Evolutionary conservation across 2,329 filamentous ascomycete species (phyloP).

Genomic region (Colletotrichum noveboracense): DNA sequence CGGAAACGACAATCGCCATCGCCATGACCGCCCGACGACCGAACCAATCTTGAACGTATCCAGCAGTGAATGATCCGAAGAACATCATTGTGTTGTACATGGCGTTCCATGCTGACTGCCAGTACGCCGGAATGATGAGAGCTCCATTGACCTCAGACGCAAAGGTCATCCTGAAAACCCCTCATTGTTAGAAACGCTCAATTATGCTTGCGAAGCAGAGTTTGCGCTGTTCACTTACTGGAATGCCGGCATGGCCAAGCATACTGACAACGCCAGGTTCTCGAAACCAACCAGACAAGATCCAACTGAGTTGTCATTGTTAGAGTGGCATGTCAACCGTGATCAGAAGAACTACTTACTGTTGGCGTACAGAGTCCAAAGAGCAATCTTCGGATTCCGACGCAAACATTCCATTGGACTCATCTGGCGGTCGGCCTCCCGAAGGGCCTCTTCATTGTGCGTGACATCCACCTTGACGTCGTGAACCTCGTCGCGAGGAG

Average conservation of each 20-base stretch:
- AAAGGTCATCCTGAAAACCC: constrained; percentile 16
- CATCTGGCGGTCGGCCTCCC: constrained; percentile 13
- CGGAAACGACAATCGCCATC: constrained; percentile 8
- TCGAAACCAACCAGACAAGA: constrained; percentile 23
- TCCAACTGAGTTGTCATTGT: constrained; percentile 7
- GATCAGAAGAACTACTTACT: background rate
- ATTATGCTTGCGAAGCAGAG: accelerated
- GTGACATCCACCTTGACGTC: constrained; percentile 4
- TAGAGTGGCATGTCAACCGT: background rate
- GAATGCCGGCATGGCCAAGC: constrained; percentile 25
- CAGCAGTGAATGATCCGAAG: constrained; percentile 22
- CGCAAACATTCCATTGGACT: constrained; percentile 10
- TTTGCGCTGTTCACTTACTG: constrained; percentile 2
- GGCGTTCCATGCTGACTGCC: constrained; percentile 28
- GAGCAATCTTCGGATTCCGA: constrained; percentile 7
- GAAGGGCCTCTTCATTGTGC: constrained; percentile 8
- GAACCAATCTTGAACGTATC: constrained; percentile 23
- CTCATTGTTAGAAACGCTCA: background rate
- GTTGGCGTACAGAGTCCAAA: constrained; percentile 22
- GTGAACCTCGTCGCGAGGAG: background rate
- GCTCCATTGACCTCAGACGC: constrained; percentile 23
- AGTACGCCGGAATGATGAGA: constrained; percentile 27
- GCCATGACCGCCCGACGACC: constrained; percentile 23
- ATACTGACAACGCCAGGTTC: constrained; percentile 23
- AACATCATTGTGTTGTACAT: constrained; percentile 25